Conservation (phyloP, 257 asterid genomes). For the Solanum infundibuliforme region DNA sequence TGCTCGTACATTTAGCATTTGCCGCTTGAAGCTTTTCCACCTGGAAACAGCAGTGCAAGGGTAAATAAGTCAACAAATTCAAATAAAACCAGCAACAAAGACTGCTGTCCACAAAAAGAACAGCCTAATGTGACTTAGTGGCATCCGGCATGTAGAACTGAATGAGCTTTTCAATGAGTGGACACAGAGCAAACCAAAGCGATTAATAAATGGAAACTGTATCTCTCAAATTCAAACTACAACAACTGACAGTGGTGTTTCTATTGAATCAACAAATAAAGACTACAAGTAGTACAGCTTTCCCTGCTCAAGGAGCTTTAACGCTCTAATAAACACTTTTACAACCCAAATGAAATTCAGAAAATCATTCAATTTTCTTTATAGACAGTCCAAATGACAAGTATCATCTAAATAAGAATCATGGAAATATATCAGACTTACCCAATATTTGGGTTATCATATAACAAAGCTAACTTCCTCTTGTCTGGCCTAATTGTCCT, state of each 20-base stretch:
- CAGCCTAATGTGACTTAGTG: not conserved
- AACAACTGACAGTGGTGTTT: not conserved
- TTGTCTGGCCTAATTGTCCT: slow-evolving; percentile 91
- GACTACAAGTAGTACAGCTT: not conserved
- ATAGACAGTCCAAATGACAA: not conserved
- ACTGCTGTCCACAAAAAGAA: not conserved
- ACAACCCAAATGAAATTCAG: not conserved
- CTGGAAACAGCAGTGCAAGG: slow-evolving; percentile 19
- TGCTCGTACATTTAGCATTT: slow-evolving; percentile 66
- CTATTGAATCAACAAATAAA: not conserved
- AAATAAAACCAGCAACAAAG: not conserved
- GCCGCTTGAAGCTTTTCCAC: slow-evolving; percentile 89
- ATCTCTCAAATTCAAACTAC: not conserved
- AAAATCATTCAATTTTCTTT: not conserved
- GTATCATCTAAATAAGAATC: not conserved
- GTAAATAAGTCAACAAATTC: not conserved
- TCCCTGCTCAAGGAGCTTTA: not conserved
- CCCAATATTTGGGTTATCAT: slow-evolving; percentile 83
- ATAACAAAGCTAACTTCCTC: slow-evolving; percentile 66
- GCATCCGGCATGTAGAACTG: not conserved
- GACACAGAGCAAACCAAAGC: not conserved
- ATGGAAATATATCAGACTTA: slow-evolving; percentile 16
- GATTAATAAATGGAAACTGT: not conserved
- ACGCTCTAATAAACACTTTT: not conserved
- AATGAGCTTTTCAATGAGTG: not conserved